Evolutionary conservation across 305 asterid genomes (phyloP), one percentile per base, ranked within the genome.

Genomic region (Solanum aculeatissimum): DNA sequence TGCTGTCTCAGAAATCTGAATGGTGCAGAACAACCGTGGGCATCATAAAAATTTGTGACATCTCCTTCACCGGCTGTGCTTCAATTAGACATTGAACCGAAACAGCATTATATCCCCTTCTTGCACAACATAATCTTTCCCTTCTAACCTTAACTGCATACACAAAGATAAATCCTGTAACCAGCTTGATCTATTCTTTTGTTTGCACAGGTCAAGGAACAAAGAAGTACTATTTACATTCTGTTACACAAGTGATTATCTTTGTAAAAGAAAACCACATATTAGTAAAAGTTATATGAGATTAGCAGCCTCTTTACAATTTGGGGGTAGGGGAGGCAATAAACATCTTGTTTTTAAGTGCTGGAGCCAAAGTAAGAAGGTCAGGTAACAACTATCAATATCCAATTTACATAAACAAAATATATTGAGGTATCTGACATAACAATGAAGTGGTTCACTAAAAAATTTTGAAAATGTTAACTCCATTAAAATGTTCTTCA

Each of bases 81-180:
- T 79, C 80, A 51, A 74, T 92, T 90, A 96, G 83, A 96, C 99
- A 62, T 96, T 96, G 85, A 96, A 96, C 85, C 98, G 90, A 79
- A 96, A 96, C 83, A 96, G 92, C 98, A 96, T 92, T 81, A 96
- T 95, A 27, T 96, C 99, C 77, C 98, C 99, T 93, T 96, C 99
- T 91, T 89, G 90, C 70, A 97, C 99, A 53, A 94, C 83, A 68
- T 97, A 97, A 32, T 97, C 99, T 91, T 95, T 97, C 53, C 99
- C 99, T 87, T 97, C 99, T 54, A 93, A 92, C 88, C 97, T 93
- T 91, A 97, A 91, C 99, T 95, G 98, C 95, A 89, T 21, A 87
- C 47, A 85, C 57, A 32, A 25, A 70, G 32, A 69, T 42, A 82
- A 85, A 83, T 38, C 32, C 69, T 66, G 62, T 60, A 42, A 78